phyloP scores from a whole-genome alignment of 169 alveolate genomes.

The Eimeria zaria region DNA sequence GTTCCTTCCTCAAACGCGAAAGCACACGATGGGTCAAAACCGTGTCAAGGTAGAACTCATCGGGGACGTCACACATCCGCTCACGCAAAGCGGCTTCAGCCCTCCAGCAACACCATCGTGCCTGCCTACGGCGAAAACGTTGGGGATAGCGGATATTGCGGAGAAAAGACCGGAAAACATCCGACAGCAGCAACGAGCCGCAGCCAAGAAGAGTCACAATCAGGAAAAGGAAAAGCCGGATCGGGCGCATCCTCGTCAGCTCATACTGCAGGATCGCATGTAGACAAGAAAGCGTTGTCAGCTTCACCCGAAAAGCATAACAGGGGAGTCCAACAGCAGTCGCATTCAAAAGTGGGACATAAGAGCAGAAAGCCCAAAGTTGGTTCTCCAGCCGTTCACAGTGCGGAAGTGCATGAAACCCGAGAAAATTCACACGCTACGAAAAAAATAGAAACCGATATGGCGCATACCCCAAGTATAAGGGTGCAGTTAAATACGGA shows the following conservation, averaged over 20 bases:
- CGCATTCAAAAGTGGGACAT: not conserved
- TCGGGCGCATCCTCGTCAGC: not conserved
- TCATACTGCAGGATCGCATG: not conserved
- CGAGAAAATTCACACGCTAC: not conserved
- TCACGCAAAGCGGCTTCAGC: not conserved
- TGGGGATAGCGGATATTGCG: not conserved
- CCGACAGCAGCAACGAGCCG: not conserved
- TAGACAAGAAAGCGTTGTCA: too few species aligned
- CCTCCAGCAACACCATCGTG: not conserved
- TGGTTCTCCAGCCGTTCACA: not conserved
- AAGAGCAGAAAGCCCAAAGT: not conserved
- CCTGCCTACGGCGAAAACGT: not conserved
- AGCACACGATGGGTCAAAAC: not conserved
- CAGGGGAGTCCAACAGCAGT: not conserved
- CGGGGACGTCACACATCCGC: not conserved
- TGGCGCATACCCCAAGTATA: not conserved
- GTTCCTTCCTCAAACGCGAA: not conserved
- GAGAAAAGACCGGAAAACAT: not conserved
- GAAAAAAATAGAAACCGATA: not conserved
- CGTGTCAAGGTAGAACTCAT: not conserved
- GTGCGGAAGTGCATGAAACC: not conserved
- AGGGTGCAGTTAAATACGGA: not conserved
- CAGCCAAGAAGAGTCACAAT: not conserved
- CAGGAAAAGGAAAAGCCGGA: not conserved
- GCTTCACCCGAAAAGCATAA: not conserved